Percentiles rank a stretch among this genome's conserved stretches.
phyloP scores from a whole-genome alignment of 192 early-diverging fungal genomes.

The Coemansia sp. region DNA sequence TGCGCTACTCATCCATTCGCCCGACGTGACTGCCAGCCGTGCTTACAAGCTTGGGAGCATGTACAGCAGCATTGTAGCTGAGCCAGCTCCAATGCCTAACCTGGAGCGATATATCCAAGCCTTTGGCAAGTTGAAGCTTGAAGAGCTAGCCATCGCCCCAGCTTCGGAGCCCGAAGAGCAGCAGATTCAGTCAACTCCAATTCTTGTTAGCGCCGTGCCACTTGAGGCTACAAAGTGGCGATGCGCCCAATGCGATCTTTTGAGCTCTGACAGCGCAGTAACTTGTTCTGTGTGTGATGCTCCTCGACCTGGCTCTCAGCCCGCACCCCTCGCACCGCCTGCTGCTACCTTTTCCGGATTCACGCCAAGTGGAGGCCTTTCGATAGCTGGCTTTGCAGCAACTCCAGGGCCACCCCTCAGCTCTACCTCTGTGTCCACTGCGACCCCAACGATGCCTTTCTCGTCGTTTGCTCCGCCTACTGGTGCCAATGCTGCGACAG shows the following conservation, averaged over 20 bases:
- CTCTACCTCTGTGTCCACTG: neutral
- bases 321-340: neutral
- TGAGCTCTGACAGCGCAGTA: neutral
- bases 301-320: neutral
- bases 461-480: conserved; percentile 24
- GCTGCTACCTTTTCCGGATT: conserved; percentile 10
- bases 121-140: conserved; percentile 45
- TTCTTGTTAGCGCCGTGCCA: neutral
- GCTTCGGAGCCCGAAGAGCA: conserved; percentile 4
- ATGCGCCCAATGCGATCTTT: neutral
- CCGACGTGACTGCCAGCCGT: conserved; percentile 2
- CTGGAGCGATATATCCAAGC: conserved; percentile 41
- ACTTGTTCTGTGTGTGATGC: neutral
- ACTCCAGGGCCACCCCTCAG: neutral
- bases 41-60: neutral
- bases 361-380: conserved; percentile 17
- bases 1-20: conserved; percentile 17
- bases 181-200: neutral
- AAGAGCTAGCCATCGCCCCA: conserved; percentile 5
- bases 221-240: neutral
- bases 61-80: neutral
- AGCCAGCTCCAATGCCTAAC: conserved; percentile 37
- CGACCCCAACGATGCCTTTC: neutral
- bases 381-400: conserved; percentile 1
- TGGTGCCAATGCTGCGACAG: neutral